Evolutionary conservation across 257 asterid species (phyloP).

Genomic region (Solanum virginianum): DNA sequence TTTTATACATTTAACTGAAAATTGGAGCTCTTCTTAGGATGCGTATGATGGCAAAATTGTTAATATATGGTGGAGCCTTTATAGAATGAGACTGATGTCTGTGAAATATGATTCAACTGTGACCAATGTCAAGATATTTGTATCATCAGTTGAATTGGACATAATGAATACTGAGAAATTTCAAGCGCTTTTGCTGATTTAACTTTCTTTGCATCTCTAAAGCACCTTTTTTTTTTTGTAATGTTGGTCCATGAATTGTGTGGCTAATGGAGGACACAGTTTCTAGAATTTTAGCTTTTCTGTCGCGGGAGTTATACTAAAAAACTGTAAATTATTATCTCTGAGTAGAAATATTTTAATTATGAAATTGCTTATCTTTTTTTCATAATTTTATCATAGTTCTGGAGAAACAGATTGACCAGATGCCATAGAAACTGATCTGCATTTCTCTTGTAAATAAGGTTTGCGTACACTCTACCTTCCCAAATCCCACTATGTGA

Average conservation of each 20-base stretch:
- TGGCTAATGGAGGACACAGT: not conserved
- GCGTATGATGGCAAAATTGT: not conserved
- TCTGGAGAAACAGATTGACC: not conserved
- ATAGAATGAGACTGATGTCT: not conserved
- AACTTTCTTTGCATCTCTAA: not conserved
- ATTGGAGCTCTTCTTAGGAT: not conserved
- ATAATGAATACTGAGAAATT: not conserved
- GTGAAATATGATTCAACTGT: not conserved
- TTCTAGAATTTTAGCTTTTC: not conserved
- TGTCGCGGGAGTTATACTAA: not conserved
- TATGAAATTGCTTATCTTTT: not conserved
- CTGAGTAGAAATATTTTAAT: not conserved
- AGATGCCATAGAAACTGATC: not conserved
- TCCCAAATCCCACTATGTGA: too few relatives aligned
- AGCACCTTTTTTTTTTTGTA: not conserved
- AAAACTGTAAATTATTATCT: not conserved
- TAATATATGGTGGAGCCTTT: not conserved
- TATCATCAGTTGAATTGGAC: not conserved
- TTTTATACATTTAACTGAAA: not conserved
- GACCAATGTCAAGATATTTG: not conserved
- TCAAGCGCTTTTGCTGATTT: not conserved
- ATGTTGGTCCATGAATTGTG: not conserved
- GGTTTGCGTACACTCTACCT: too few relatives aligned
- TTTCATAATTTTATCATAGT: not conserved
- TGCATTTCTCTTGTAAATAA: not conserved